Conservation (phyloP, 805 yeast genomes). For the Candida endomychidarum region DNA sequence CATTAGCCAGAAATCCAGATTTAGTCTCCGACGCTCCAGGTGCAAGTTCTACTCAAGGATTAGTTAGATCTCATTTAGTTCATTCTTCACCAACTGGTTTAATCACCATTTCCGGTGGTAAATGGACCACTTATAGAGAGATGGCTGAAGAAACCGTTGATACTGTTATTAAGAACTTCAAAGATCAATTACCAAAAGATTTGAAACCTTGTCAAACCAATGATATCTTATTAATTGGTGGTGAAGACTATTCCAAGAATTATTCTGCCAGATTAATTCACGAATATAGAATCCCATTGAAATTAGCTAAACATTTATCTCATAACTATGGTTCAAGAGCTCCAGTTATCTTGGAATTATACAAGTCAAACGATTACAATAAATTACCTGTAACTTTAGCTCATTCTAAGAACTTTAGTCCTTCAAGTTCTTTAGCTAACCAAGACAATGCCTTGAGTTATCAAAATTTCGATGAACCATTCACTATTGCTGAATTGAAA, state of each 20-base stretch:
- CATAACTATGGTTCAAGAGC: constrained; percentile 90
- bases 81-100: constrained; percentile 71
- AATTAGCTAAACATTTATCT: constrained; percentile 78
- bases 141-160: constrained; percentile 95
- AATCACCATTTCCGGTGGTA: constrained; percentile 92
- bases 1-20: constrained; percentile 89
- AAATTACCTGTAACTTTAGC: constrained; percentile 69
- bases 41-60: constrained; percentile 68
- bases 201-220: constrained; percentile 53
- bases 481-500: constrained; percentile 85
- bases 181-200: constrained; percentile 28
- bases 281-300: constrained; percentile 67
- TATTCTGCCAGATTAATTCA: constrained; percentile 79
- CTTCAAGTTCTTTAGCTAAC: constrained; percentile 26
- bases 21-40: constrained; percentile 53
- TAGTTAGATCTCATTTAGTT: constrained; percentile 87
- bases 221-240: constrained; percentile 67
- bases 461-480: constrained; percentile 70
- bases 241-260: constrained; percentile 73
- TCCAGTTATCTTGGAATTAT: constrained; percentile 63
- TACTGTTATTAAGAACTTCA: constrained; percentile 54
- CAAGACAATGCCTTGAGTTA: constrained; percentile 40
- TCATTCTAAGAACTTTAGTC: constrained; percentile 27
- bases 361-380: constrained; percentile 52
- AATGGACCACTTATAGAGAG: constrained; percentile 97